Conservation (phyloP, 352 stramenopile genomes). For the Phytophthora cryptogea region DNA sequence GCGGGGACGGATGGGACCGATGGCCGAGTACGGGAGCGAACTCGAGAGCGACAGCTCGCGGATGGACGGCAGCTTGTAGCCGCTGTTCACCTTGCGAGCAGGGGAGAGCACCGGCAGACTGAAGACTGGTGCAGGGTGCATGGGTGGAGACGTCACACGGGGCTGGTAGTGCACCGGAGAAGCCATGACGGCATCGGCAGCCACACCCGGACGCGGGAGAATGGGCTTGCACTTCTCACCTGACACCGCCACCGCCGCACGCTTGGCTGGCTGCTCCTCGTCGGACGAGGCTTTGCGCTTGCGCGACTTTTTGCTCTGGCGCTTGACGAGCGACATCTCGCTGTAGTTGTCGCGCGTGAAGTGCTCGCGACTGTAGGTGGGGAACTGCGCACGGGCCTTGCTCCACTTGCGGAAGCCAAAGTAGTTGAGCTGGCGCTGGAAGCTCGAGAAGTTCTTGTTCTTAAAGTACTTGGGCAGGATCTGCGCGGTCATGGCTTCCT, state of each 20-base stretch:
- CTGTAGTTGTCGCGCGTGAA: constrained; percentile 88
- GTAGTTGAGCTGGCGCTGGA: constrained; percentile 96
- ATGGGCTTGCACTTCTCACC: constrained; percentile 74
- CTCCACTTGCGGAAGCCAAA: constrained; percentile 94
- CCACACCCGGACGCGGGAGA: constrained; percentile 42
- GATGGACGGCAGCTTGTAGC: constrained; percentile 64
- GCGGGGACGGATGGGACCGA: constrained; percentile 40
- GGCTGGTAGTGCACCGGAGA: constrained; percentile 15
- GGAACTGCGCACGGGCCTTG: constrained; percentile 74
- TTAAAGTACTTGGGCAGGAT: constrained; percentile 95
- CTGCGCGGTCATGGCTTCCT: constrained; percentile 82
- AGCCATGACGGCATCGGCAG: constrained; percentile 5
- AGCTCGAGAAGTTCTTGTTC: constrained; percentile 96
- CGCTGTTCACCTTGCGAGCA: constrained; percentile 39
- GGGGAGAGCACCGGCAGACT: constrained; percentile 48
- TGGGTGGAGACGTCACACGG: constrained; percentile 21
- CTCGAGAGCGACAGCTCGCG: constrained; percentile 49
- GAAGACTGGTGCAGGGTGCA: constrained; percentile 30
- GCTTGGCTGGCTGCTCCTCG: constrained; percentile 47
- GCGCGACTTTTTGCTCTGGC: constrained; percentile 85
- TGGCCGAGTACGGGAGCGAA: constrained; percentile 23
- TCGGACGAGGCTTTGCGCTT: constrained; percentile 53
- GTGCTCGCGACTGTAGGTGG: constrained; percentile 82
- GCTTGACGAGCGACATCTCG: constrained; percentile 85
- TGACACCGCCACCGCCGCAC: constrained; percentile 23